phyloP scores from a whole-genome alignment of 495 filamentous ascomycete species.

The Jackrogersella minutella region DNA sequence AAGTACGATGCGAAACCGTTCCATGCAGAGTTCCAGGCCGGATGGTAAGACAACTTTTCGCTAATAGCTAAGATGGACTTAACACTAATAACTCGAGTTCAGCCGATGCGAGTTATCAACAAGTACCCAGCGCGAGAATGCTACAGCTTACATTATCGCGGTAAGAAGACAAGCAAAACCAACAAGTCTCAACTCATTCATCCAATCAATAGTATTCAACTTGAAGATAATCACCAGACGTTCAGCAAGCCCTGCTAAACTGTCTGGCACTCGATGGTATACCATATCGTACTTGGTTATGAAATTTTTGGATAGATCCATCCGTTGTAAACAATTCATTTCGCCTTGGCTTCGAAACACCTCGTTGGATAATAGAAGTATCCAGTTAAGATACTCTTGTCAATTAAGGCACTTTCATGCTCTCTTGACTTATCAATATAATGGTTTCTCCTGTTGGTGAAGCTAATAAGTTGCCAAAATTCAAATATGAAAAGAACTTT shows the following conservation, averaged over 20 bases:
- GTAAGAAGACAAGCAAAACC: background rate
- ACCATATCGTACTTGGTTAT: background rate
- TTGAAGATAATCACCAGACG: background rate
- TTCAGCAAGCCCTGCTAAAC: background rate
- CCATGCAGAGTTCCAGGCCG: background rate
- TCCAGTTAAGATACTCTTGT: too few species aligned
- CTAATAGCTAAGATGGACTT: background rate
- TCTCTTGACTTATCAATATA: too few species aligned
- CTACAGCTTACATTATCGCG: background rate
- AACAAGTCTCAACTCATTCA: background rate
- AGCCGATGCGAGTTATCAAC: background rate
- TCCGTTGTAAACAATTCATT: too few species aligned
- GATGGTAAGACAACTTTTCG: background rate
- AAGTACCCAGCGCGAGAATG: background rate
- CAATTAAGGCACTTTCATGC: too few species aligned
- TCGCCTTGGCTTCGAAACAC: too few species aligned
- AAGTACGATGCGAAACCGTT: background rate
- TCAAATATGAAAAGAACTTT: too few species aligned
- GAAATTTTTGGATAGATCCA: too few species aligned
- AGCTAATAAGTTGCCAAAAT: too few species aligned
- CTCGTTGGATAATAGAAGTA: too few species aligned
- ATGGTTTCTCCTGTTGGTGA: too few species aligned
- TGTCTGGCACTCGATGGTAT: background rate
- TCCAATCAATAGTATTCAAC: conserved; percentile 1
- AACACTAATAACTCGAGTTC: background rate